Percentiles rank a stretch among this genome's conserved stretches.
phyloP scores from a whole-genome alignment of 177 flowering plant genomes.

The Vitis hybrid region DNA sequence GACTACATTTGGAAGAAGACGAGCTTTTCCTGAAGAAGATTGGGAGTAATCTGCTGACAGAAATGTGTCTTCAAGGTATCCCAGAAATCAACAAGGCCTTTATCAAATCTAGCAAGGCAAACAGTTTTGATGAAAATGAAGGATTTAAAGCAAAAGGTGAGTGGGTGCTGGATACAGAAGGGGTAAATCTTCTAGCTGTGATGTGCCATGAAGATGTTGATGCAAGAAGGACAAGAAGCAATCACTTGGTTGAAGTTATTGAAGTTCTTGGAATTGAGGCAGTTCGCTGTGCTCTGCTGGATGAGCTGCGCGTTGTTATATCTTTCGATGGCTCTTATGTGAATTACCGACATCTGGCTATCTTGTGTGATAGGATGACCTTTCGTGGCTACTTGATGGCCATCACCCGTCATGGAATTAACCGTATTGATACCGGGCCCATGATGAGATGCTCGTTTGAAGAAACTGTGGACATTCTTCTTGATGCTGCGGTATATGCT shows the following conservation, averaged over 20 bases:
- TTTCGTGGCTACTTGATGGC: constrained; percentile 98
- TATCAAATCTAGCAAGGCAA: constrained; percentile 69
- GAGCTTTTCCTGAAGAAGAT: constrained; percentile 97
- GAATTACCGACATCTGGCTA: constrained; percentile 91
- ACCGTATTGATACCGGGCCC: constrained; percentile 95
- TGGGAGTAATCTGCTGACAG: constrained; percentile 95
- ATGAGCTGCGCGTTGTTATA: constrained; percentile 93
- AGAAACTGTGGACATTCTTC: constrained; percentile 97
- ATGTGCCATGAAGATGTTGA: constrained; percentile 96
- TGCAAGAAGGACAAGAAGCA: constrained; percentile 88
- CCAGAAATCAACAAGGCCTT: constrained; percentile 97
- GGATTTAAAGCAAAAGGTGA: constrained; percentile 84
- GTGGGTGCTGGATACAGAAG: constrained; percentile 99
- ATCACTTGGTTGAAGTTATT: constrained; percentile 95
- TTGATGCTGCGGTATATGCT: constrained; percentile 98
- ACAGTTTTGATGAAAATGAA: constrained; percentile 77
- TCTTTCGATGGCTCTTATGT: constrained; percentile 99
- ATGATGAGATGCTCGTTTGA: constrained; percentile 99
- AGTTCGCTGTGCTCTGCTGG: constrained; percentile 78
- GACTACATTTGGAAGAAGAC: constrained; percentile 87
- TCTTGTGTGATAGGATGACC: constrained; percentile 97
- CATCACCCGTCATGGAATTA: constrained; percentile 98
- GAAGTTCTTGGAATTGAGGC: constrained; percentile 99
- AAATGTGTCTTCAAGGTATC: constrained; percentile 95
- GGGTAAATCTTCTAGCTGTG: constrained; percentile 94